phyloP scores from a whole-genome alignment of 2,329 filamentous ascomycete genomes.

The Penicillium sp. region DNA sequence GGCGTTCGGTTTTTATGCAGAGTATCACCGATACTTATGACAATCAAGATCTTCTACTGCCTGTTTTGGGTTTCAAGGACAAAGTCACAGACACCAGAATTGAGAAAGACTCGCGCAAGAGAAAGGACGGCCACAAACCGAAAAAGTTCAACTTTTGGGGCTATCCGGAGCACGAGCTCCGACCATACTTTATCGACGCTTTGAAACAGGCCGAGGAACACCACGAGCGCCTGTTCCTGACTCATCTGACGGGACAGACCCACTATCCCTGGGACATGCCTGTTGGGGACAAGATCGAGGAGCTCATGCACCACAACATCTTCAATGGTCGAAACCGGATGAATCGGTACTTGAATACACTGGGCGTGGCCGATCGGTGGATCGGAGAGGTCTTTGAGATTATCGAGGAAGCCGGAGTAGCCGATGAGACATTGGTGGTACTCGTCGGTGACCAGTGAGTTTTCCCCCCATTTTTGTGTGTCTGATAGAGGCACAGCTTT shows the following conservation, averaged over 20 bases:
- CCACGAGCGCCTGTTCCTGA: slow-evolving; percentile 22
- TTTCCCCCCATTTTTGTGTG: neutral
- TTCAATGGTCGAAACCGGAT: slow-evolving; percentile 13
- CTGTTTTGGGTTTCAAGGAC: slow-evolving; percentile 17
- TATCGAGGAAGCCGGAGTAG: slow-evolving; percentile 16
- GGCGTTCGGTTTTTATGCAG: slow-evolving; percentile 24
- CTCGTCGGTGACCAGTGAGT: slow-evolving; percentile 21
- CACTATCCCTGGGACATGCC: slow-evolving; percentile 24
- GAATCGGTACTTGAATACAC: slow-evolving; percentile 18
- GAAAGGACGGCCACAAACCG: slow-evolving; percentile 3
- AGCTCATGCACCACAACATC: slow-evolving; percentile 10
- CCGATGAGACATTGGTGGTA: slow-evolving; percentile 18
- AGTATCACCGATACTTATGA: slow-evolving; percentile 24
- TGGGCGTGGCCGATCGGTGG: slow-evolving; percentile 19
- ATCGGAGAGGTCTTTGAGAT: slow-evolving; percentile 17
- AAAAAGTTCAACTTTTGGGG: slow-evolving; percentile 19
- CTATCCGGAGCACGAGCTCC: slow-evolving; percentile 20
- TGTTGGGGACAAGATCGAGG: slow-evolving; percentile 14
- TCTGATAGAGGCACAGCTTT: too few relatives aligned
- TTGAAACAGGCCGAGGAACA: slow-evolving; percentile 19
- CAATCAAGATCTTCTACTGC: slow-evolving; percentile 20
- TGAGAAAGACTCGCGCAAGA: slow-evolving; percentile 7
- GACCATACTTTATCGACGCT: slow-evolving; percentile 17
- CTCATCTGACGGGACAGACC: slow-evolving; percentile 22
- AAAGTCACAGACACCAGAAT: slow-evolving; percentile 15